phyloP scores from a whole-genome alignment of 345 rosid species.

The Aethionema arabicum region DNA sequence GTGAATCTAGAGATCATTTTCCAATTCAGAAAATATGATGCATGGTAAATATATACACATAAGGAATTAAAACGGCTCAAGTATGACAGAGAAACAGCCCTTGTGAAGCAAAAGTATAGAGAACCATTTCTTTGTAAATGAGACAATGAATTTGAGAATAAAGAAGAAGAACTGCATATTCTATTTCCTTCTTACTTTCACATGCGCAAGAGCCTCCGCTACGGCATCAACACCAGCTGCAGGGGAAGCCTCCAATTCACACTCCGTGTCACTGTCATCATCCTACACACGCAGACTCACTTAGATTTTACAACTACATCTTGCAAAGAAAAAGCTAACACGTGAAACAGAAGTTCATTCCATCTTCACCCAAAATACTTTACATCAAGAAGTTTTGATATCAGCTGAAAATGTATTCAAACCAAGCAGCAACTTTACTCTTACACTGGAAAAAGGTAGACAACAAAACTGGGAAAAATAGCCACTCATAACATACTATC shows the following conservation, averaged over 20 bases:
- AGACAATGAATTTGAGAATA: neutral
- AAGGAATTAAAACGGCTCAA: slow-evolving; percentile 6
- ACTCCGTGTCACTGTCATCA: slow-evolving; percentile 89
- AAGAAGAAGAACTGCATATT: slow-evolving; percentile 4
- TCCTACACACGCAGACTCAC: slow-evolving; percentile 51
- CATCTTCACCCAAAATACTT: neutral
- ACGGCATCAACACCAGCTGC: slow-evolving; percentile 57
- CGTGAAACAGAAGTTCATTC: slow-evolving; percentile 4
- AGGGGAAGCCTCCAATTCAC: slow-evolving; percentile 83
- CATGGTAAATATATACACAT: slow-evolving; percentile 9
- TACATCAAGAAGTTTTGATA: neutral
- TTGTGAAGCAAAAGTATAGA: slow-evolving; percentile 9
- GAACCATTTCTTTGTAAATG: slow-evolving; percentile 17
- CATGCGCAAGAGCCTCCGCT: slow-evolving; percentile 83
- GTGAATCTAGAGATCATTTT: slow-evolving; percentile 11
- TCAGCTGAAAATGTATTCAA: neutral
- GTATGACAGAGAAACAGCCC: slow-evolving; percentile 8
- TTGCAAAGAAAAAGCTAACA: slow-evolving; percentile 1
- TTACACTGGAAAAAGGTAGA: slow-evolving; percentile 7
- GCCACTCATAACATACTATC: neutral
- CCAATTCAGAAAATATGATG: slow-evolving; percentile 1
- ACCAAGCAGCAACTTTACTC: neutral
- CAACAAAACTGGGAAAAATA: neutral
- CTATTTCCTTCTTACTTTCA: slow-evolving; percentile 52
- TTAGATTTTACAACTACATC: slow-evolving; percentile 7